Evolutionary conservation across 805 yeast genomes (phyloP).

Genomic region (Saccharomycopsis lassenensis): DNA sequence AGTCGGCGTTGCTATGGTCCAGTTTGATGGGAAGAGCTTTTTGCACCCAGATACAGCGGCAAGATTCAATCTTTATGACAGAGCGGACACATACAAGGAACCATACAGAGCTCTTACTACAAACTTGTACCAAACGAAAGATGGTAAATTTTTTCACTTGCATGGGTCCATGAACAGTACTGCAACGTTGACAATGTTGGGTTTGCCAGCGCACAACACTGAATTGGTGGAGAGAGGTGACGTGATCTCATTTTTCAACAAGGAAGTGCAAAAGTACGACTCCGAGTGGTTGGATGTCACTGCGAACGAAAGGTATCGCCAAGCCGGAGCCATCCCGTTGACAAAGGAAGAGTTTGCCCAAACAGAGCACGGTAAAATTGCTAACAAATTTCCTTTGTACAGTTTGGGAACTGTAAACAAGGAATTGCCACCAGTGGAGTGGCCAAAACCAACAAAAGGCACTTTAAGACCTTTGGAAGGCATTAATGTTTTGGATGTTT

Average conservation of each 20-base stretch:
- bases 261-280: constrained; percentile 23
- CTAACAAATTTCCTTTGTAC: constrained; percentile 21
- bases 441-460: constrained; percentile 9
- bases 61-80: constrained; percentile 20
- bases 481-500: constrained; percentile 26
- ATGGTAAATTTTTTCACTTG: constrained; percentile 23
- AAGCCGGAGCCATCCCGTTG: constrained; percentile 26
- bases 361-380: constrained; percentile 24
- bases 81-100: constrained; percentile 22
- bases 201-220: constrained; percentile 23
- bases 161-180: constrained; percentile 27
- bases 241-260: constrained; percentile 22
- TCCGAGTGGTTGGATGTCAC: constrained; percentile 7
- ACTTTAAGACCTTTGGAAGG: constrained; percentile 21
- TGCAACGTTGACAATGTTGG: constrained; percentile 26
- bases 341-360: constrained; percentile 23
- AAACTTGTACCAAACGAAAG: constrained; percentile 26
- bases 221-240: constrained; percentile 21
- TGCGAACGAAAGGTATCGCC: constrained; percentile 22
- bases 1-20: constrained; percentile 19
- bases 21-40: constrained; percentile 26
- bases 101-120: constrained; percentile 26
- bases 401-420: constrained; percentile 21
- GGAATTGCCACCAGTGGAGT: constrained; percentile 23
- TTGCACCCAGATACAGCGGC: constrained; percentile 15